Evolutionary conservation across 495 filamentous ascomycete genomes (phyloP), one percentile per base, ranked within the genome.

Genomic region (Cladorrhinum samala): DNA sequence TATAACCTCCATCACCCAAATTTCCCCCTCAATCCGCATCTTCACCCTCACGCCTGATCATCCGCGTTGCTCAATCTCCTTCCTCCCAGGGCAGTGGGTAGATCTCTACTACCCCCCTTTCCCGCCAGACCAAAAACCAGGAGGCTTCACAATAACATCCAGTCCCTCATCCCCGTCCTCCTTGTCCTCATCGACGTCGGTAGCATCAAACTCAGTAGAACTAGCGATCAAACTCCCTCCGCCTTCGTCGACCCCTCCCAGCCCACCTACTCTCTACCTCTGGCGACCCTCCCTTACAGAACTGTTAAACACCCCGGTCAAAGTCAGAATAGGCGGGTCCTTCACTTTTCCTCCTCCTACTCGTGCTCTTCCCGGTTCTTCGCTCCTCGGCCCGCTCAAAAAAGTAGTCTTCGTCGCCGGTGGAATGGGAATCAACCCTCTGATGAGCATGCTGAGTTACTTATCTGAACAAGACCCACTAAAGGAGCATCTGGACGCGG

Each of bases 31-130:
- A n/a, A 55, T 73, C 42, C 68, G 72, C 30, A 36, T 75, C 17
- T 67, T 77, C 53, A 68, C 61, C 37, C 67, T 77, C 1, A 49
- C 59, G 62, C 69, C 42, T 33, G 6, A 5, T 33, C 27, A 33
- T 33, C 27, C 27, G n/a, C 64, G 65, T 2, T 33, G 44, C 30
- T 11, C 27, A 33, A 33, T 33, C 27, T 33, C 27, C 27, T 93
- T 92, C 68, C 72, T 84, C 23, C 85, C 91, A 1, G 91, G 91
- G 30, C 91, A 96, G 77, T 96, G 90, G 90, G 77, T 96, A 49
- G 91, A 96, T 63, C 82, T 91, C 5, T 81, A 88, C 60, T 77
- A 88, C 40, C 89, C 89, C 0, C 70, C 71, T 16, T 75, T 87
- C 44, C 87, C 88, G 0, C 68, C 69, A 23, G 71, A 86, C 42